Conservation (phyloP, 768 basidiomycete genomes). For the Suillus weaverae region DNA sequence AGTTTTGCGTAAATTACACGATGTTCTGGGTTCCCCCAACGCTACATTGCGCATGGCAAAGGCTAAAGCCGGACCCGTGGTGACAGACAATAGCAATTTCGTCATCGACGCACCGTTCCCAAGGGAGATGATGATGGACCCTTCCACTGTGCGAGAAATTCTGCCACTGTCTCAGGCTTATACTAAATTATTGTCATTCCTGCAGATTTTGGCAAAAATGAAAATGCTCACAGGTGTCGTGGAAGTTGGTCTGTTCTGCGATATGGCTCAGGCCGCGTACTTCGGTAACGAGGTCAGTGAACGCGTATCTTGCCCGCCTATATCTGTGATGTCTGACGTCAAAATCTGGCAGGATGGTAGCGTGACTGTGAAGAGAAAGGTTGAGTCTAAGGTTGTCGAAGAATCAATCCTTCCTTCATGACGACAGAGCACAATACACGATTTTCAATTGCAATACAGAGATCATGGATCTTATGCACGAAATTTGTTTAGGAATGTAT, state of each 20-base stretch:
- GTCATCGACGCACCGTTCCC: conserved; percentile 95
- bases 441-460: not conserved
- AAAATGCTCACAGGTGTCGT: conserved; percentile 97
- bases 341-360: conserved; percentile 56
- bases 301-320: not conserved
- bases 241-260: conserved; percentile 97
- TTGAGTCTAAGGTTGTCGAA: conserved; percentile 22
- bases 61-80: conserved; percentile 92
- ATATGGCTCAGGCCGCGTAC: conserved; percentile 93
- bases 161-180: not conserved
- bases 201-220: conserved; percentile 72
- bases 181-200: not conserved
- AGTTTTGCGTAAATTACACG: conserved; percentile 71
- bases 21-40: conserved; percentile 59
- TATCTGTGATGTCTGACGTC: not conserved
- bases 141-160: conserved; percentile 49
- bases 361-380: conserved; percentile 56
- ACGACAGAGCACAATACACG: not conserved
- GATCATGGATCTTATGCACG: no score
- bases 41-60: conserved; percentile 92
- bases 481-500: not conserved
- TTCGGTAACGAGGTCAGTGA: conserved; percentile 78
- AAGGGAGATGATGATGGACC: conserved; percentile 63
- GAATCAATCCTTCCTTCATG: conserved; percentile 7
- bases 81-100: conserved; percentile 97